Evolutionary conservation across 2,329 filamentous ascomycete genomes (phyloP), one percentile per base, ranked within the genome.

Genomic region (Trichophyton benhamiae): DNA sequence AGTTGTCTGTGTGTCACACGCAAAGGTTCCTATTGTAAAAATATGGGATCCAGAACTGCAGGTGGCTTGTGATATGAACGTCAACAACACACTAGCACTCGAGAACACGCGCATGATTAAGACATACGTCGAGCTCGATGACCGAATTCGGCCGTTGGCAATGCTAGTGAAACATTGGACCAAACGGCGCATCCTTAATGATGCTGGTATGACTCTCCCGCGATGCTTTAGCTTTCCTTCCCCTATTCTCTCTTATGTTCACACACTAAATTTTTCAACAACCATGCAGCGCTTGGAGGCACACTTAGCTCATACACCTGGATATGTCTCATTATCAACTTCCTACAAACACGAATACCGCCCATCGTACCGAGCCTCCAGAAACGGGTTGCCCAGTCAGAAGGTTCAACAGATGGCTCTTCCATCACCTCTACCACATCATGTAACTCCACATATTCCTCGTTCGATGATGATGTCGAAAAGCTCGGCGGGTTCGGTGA

Each of bases 81-180:
- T 99, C 76, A 99, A 99, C 78, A 99, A 97, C 69, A 94, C 91
- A 0, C 76, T 95, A 60, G 94, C 94, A 3, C 79, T 99, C 64
- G 91, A 97, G 74, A 99, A 99, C 70, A 99, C 94, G 13, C 85
- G 91, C 58, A 95, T 99, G 91, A 94, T 99, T 68, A 89, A 91
- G 72, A 96, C 91, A 0, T 99, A 99, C 75, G 90, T 99, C 64
- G 86, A 95, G 70, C 87, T 95, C 62, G 94, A 99, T 73, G 85
- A 91, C 44, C 86, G 94, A 64, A 90, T 99, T 61, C 85, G 94
- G 49, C 91, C 89, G 52, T 78, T 99, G 67, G 92, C 94, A 15
- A 97, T 99, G 90, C 88, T 95, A 63, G 84, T 99, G 76, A 99
- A 99, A 74, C 83, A 97, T 77, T 99, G 94, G 94, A 96, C 94